Conservation (phyloP, 352 stramenopile species). For the Hyaloperonospora brassicae region DNA sequence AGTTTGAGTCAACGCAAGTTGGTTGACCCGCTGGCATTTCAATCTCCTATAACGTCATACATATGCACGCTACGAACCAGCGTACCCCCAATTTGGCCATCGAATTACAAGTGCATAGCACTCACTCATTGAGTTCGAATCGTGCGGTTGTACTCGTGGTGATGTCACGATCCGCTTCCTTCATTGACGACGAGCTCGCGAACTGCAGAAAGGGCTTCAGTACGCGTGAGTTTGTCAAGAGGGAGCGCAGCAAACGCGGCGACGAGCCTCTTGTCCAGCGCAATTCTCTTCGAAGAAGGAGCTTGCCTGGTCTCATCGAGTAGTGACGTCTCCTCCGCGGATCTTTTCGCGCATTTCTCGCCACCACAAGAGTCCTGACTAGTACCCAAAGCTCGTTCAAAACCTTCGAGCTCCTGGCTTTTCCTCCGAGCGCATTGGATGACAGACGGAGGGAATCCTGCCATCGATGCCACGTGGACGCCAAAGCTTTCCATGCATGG, state of each 20-base stretch:
- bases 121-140: no score
- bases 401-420: slow-evolving; percentile 90
- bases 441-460: slow-evolving; percentile 89
- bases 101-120: no score
- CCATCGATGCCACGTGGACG: slow-evolving; percentile 97
- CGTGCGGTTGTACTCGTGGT: no score
- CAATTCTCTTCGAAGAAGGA: slow-evolving; percentile 31
- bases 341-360: slow-evolving; percentile 21
- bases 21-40: no score
- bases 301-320: slow-evolving; percentile 4
- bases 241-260: slow-evolving; percentile 58
- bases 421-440: slow-evolving; percentile 92
- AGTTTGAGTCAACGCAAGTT: no score
- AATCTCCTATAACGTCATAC: no score
- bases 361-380: slow-evolving; percentile 5
- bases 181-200: slow-evolving; percentile 20
- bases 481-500: slow-evolving; percentile 97
- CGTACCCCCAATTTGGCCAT: no score
- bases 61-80: no score
- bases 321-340: slow-evolving; percentile 10
- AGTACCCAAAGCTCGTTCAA: slow-evolving; percentile 38
- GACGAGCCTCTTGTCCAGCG: slow-evolving; percentile 31
- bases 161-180: no score
- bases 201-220: slow-evolving; percentile 36
- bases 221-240: slow-evolving; percentile 45